These are phyloP conservation scores for Leucosporidium creatinivorum DNA, from an alignment of 768 basidiomycete genomes.

Conservation along the genomic window DNA sequence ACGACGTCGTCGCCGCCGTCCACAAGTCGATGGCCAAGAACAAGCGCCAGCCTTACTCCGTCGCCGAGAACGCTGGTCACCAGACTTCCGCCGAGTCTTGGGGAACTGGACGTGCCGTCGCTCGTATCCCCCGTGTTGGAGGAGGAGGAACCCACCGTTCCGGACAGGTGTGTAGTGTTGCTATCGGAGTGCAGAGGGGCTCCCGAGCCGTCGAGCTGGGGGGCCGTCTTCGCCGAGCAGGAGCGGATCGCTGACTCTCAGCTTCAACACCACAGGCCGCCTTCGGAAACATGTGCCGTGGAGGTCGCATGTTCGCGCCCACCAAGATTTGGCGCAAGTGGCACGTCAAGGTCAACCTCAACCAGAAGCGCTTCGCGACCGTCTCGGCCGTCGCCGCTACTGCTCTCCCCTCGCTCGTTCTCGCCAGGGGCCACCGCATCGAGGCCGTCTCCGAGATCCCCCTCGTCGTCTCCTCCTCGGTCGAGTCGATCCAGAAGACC, in stretches of 20 bases:
- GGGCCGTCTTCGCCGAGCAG: not conserved
- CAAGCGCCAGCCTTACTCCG: slow-evolving; percentile 83
- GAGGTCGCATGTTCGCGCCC: slow-evolving; percentile 99
- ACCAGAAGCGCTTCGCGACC: slow-evolving; percentile 94
- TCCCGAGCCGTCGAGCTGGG: not conserved
- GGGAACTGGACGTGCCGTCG: slow-evolving; percentile 99
- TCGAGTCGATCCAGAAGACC: slow-evolving; percentile 89
- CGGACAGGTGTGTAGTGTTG: slow-evolving; percentile 61
- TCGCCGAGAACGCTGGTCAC: slow-evolving; percentile 96
- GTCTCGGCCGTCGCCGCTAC: slow-evolving; percentile 97
- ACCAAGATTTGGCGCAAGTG: slow-evolving; percentile 99
- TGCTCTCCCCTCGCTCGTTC: slow-evolving; percentile 93
- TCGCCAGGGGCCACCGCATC: slow-evolving; percentile 97
- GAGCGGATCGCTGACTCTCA: not conserved
- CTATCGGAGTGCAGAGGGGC: not conserved
- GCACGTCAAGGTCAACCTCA: slow-evolving; percentile 99
- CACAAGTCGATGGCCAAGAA: slow-evolving; percentile 73
- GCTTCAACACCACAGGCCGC: slow-evolving; percentile 58
- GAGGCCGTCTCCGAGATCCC: slow-evolving; percentile 95
- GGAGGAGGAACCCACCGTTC: slow-evolving; percentile 98
- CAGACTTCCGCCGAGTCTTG: slow-evolving; percentile 98
- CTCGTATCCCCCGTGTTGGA: slow-evolving; percentile 99
- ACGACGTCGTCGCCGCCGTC: slow-evolving; percentile 96
- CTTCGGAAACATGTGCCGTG: slow-evolving; percentile 99
- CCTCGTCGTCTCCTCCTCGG: slow-evolving; percentile 68